These are phyloP conservation scores for Fragaria vesca DNA, from an alignment of 306 rosid species.

Conservation along the genomic window DNA sequence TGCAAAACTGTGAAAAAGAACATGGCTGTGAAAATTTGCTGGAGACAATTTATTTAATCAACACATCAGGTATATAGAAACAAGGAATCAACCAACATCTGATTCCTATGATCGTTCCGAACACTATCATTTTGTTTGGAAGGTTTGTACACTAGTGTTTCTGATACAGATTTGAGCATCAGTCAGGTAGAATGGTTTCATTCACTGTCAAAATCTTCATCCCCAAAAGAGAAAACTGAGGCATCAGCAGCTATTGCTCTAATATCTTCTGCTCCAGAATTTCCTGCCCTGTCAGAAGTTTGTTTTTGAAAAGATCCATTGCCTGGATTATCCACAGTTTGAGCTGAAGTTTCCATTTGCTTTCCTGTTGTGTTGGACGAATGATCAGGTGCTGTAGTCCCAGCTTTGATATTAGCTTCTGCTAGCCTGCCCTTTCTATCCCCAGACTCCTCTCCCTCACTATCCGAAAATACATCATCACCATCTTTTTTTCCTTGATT, in stretches of 20 bases:
- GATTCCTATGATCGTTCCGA: not conserved
- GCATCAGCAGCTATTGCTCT: conserved; percentile 97
- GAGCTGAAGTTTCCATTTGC: conserved; percentile 32
- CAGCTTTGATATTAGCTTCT: conserved; percentile 26
- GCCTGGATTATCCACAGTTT: conserved; percentile 24
- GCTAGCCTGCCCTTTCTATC: conserved; percentile 25
- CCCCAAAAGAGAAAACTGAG: conserved; percentile 87
- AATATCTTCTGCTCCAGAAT: conserved; percentile 49
- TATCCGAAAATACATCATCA: conserved; percentile 85
- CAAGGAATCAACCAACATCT: conserved; percentile 2
- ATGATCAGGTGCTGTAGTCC: conserved; percentile 34
- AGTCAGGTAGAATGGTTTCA: conserved; percentile 20
- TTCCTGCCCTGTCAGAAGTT: conserved; percentile 27
- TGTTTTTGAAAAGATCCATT: conserved; percentile 34
- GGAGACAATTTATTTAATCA: not conserved
- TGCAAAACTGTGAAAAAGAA: not conserved
- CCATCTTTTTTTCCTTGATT: conserved; percentile 45
- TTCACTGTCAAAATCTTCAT: conserved; percentile 89
- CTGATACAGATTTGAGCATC: conserved; percentile 4
- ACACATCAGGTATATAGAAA: not conserved
- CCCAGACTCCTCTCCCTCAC: conserved; percentile 66
- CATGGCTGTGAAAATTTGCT: not conserved
- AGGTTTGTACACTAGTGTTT: conserved; percentile 13
- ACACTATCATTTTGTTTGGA: not conserved
- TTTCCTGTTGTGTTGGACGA: conserved; percentile 38